phyloP scores from a whole-genome alignment of 2,329 filamentous ascomycete species.

The Epichloe uncinata region DNA sequence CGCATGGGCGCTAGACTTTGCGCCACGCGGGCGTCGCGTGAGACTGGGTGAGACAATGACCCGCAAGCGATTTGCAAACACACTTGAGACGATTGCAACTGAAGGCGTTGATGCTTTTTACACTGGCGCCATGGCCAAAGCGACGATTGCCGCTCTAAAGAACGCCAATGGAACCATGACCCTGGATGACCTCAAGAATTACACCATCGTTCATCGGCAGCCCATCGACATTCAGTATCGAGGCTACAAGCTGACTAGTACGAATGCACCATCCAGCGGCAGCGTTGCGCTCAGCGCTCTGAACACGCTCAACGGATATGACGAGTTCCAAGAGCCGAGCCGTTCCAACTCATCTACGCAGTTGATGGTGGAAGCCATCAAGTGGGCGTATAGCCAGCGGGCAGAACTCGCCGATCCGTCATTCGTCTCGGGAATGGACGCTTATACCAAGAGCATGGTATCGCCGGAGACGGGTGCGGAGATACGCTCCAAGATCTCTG shows the following conservation, averaged over 20 bases:
- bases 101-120: constrained; percentile 58
- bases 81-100: constrained; percentile 55
- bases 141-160: constrained; percentile 53
- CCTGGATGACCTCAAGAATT: constrained; percentile 56
- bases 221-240: constrained; percentile 50
- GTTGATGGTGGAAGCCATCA: constrained; percentile 68
- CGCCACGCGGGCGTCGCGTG: constrained; percentile 55
- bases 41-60: constrained; percentile 61
- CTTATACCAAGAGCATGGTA: constrained; percentile 51
- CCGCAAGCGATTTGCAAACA: constrained; percentile 59
- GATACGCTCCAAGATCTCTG: constrained; percentile 32
- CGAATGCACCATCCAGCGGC: constrained; percentile 61
- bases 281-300: constrained; percentile 57
- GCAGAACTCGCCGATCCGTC: constrained; percentile 62
- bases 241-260: constrained; percentile 54
- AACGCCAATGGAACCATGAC: constrained; percentile 64
- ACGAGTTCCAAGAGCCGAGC: constrained; percentile 43
- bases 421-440: constrained; percentile 48
- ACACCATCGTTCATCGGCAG: constrained; percentile 51
- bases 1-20: constrained; percentile 74
- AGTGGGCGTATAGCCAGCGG: constrained; percentile 68
- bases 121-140: constrained; percentile 52
- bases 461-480: constrained; percentile 45
- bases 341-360: constrained; percentile 54
- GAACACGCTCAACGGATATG: constrained; percentile 63